These are phyloP conservation scores for Ustilago esculenta DNA, from an alignment of 1,284 basidiomycete genomes.

Conservation along the genomic window DNA sequence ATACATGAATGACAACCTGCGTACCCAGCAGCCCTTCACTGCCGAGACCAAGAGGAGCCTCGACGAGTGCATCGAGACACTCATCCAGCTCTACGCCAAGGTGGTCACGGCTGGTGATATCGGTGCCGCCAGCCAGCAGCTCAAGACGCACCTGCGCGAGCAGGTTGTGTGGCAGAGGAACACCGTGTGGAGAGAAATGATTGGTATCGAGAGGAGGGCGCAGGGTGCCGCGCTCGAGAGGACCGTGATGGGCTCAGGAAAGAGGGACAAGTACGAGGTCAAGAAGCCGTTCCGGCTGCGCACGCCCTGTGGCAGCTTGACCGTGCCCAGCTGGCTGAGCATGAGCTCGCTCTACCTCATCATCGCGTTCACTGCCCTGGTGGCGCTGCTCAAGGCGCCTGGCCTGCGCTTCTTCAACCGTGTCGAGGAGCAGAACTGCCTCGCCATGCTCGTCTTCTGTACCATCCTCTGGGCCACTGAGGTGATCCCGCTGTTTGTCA, in stretches of 20 bases:
- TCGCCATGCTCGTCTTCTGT: constrained; percentile 88
- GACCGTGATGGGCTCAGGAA: constrained; percentile 52
- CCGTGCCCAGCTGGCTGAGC: constrained; percentile 57
- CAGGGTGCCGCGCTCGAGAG: constrained; percentile 64
- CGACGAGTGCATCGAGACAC: constrained; percentile 73
- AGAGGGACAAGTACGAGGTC: constrained; percentile 34
- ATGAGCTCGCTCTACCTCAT: constrained; percentile 62
- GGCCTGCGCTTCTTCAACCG: constrained; percentile 69
- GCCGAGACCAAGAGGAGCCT: constrained; percentile 74
- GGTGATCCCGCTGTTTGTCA: constrained; percentile 96
- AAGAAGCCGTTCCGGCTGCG: constrained; percentile 51
- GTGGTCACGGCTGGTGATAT: constrained; percentile 84
- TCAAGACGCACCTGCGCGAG: constrained; percentile 88
- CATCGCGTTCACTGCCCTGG: constrained; percentile 55
- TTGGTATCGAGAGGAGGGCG: constrained; percentile 78
- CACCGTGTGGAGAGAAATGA: constrained; percentile 98
- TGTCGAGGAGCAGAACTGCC: constrained; percentile 85
- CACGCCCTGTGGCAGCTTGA: constrained; percentile 53
- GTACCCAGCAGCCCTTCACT: constrained; percentile 67
- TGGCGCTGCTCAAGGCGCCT: constrained; percentile 61
- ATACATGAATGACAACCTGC: constrained; percentile 82
- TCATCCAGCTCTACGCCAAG: constrained; percentile 83
- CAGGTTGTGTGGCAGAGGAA: constrained; percentile 90
- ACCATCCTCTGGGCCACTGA: constrained; percentile 97
- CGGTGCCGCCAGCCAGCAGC: constrained; percentile 78